A percentile compares a stretch with the other conserved stretches of the same genome.
Conservation (phyloP, 2,329 filamentous ascomycete genomes). For the Venturiaceae sp. region DNA sequence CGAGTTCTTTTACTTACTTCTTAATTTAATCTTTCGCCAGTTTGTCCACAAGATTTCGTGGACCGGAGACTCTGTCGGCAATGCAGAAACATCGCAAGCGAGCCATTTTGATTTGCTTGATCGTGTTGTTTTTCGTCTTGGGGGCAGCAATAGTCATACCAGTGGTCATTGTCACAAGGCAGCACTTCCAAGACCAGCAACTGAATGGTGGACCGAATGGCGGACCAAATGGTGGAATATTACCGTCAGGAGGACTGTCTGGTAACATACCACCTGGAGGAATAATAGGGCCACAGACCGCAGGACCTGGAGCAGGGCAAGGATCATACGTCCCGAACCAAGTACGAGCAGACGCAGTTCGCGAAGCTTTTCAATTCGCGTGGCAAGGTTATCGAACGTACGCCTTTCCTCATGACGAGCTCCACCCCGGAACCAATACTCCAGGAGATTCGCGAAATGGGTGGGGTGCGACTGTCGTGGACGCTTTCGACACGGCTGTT, state of each 20-base stretch:
- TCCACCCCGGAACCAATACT: constrained; percentile 56
- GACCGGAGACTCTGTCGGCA: neutral
- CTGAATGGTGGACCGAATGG: neutral
- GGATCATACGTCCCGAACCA: neutral
- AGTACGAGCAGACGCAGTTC: constrained; percentile 12
- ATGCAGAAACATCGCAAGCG: neutral
- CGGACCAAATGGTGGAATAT: neutral
- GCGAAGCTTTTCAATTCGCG: constrained; percentile 22
- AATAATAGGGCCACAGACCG: neutral
- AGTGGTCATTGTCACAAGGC: neutral
- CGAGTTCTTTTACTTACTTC: neutral
- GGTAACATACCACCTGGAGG: neutral
- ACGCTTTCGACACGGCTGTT: constrained; percentile 70
- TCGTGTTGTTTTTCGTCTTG: neutral
- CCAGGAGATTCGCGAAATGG: constrained; percentile 64
- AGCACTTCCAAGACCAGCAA: neutral
- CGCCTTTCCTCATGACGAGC: constrained; percentile 37
- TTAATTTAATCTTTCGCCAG: neutral
- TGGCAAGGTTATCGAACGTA: constrained; percentile 23
- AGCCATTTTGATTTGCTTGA: neutral
- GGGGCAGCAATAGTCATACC: neutral
- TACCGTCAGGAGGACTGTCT: neutral
- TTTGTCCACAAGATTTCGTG: neutral
- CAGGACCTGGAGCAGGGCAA: neutral
- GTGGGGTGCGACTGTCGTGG: constrained; percentile 77